phyloP scores from a whole-genome alignment of 495 filamentous ascomycete species.

The Trichocladium uniseriatum region DNA sequence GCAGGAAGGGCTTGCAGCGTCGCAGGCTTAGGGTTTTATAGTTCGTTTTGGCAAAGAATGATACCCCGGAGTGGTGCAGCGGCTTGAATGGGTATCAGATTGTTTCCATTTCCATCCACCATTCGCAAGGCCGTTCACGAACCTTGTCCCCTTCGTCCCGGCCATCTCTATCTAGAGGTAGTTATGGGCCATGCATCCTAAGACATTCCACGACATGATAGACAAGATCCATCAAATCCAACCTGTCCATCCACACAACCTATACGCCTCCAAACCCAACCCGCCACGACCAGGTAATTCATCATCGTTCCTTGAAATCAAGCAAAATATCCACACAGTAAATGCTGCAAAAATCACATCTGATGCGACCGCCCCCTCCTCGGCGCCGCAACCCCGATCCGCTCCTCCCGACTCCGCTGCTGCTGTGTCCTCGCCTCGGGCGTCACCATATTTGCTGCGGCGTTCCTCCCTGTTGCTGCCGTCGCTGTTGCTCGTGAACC shows the following conservation, averaged over 20 bases:
- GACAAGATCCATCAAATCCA: no score
- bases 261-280: no score
- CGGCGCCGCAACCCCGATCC: conserved; percentile 25
- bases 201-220: no score
- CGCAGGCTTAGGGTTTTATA: background rate
- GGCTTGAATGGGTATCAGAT: background rate
- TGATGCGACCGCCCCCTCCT: conserved; percentile 10
- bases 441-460: conserved; percentile 9
- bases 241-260: no score
- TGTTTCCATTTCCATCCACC: background rate
- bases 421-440: conserved; percentile 24
- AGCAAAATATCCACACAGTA: background rate
- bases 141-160: no score
- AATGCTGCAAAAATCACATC: background rate
- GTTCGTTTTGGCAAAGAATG: background rate
- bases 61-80: background rate
- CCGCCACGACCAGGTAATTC: no score
- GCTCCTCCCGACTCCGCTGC: conserved; percentile 29
- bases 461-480: background rate
- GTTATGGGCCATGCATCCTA: no score
- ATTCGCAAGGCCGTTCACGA: no score
- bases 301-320: no score
- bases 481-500: background rate
- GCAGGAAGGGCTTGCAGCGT: background rate
- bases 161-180: no score